A percentile compares a stretch with the other conserved stretches of the same genome.
These are phyloP conservation scores for Moesziomyces parantarcticus DNA, from an alignment of 1,284 basidiomycete species.

Conservation along the genomic window DNA sequence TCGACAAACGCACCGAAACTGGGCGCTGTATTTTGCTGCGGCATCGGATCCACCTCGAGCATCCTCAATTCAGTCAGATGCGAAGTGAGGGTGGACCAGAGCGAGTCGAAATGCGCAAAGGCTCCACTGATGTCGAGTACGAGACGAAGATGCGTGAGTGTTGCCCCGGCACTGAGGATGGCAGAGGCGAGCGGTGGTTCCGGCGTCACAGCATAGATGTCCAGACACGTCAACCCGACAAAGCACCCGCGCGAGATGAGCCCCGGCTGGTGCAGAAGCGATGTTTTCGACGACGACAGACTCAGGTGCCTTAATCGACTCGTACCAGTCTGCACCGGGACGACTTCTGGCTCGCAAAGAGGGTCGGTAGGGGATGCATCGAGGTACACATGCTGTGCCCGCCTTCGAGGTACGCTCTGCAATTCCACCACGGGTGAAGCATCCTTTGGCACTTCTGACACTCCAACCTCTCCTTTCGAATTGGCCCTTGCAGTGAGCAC, in stretches of 20 bases:
- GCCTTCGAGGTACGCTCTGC: constrained; percentile 1
- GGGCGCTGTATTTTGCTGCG: constrained; percentile 46
- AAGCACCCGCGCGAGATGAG: constrained; percentile 20
- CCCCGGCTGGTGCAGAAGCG: constrained; percentile 21
- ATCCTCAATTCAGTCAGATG: constrained; percentile 5
- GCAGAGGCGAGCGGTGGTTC: constrained; percentile 17
- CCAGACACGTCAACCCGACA: constrained; percentile 18
- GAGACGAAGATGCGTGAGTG: constrained; percentile 23
- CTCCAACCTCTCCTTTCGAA: too few species aligned
- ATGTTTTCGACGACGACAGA: constrained; percentile 36
- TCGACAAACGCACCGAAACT: constrained; percentile 37
- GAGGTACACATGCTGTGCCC: constrained; percentile 20
- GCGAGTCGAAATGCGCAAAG: constrained; percentile 32
- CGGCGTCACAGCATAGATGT: constrained; percentile 42
- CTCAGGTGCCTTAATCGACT: constrained; percentile 11
- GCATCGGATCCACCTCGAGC: constrained; percentile 34
- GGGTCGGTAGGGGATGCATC: constrained; percentile 1
- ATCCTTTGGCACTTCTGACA: too few species aligned
- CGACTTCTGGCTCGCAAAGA: too few species aligned
- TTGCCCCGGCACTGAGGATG: constrained; percentile 10
- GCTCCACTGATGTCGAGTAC: constrained; percentile 33
- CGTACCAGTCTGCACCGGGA: too few species aligned
- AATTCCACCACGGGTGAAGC: constrained; percentile 11
- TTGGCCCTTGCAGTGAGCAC: neutral
- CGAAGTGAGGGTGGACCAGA: constrained; percentile 25